A percentile compares a stretch with the other conserved stretches of the same genome.
phyloP scores from a whole-genome alignment of 2,329 filamentous ascomycete species.

The Fonsecaea pedrosoi region DNA sequence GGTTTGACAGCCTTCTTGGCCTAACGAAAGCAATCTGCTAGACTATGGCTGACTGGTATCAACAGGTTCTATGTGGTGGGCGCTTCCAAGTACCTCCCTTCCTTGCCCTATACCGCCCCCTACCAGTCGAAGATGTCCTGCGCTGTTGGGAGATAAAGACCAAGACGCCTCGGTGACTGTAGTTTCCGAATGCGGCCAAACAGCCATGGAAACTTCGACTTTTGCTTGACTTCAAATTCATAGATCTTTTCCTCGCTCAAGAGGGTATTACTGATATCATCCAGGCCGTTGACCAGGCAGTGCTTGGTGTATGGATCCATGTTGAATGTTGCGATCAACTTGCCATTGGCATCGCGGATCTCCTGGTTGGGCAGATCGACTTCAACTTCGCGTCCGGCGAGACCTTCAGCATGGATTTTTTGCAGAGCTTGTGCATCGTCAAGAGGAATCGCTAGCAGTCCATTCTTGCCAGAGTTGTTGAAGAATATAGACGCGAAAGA shows the following conservation, averaged over 20 bases:
- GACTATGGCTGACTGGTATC: constrained; percentile 1
- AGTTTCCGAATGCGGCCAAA: constrained; percentile 24
- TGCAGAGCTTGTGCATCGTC: constrained; percentile 67
- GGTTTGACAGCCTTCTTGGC: not conserved
- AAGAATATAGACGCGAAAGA: constrained; percentile 93
- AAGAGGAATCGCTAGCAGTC: constrained; percentile 89
- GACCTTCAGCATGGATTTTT: constrained; percentile 75
- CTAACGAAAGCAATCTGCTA: not conserved
- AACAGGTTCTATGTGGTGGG: not conserved
- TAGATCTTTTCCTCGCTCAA: constrained; percentile 26
- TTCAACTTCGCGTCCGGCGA: constrained; percentile 51
- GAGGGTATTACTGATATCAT: constrained; percentile 24
- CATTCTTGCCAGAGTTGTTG: constrained; percentile 99
- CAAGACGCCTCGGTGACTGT: constrained; percentile 18
- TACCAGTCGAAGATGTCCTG: constrained; percentile 25
- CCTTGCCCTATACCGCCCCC: not conserved
- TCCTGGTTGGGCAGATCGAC: constrained; percentile 23
- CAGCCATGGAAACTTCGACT: constrained; percentile 22
- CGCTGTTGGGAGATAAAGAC: constrained; percentile 19
- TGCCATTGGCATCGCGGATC: constrained; percentile 15
- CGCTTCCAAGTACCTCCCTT: not conserved
- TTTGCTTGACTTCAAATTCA: constrained; percentile 23
- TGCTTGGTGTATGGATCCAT: constrained; percentile 26
- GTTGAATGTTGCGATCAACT: constrained; percentile 17
- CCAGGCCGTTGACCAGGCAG: constrained; percentile 23